Evolutionary conservation across 305 asterid species (phyloP).

Genomic region (Withania somnifera): DNA sequence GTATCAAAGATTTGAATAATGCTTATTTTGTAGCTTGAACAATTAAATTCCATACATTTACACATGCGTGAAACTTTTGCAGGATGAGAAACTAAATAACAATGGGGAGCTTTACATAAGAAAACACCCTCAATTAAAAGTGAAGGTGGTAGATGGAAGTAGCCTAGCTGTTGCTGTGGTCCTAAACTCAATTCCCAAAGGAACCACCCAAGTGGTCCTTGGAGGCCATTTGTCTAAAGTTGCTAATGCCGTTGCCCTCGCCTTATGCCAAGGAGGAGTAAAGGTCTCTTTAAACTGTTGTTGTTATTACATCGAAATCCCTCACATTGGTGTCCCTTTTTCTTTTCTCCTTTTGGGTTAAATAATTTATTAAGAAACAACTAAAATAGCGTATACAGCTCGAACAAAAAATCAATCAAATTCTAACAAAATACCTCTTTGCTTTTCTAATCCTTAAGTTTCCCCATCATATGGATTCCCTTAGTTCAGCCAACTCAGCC

Average conservation of each 20-base stretch:
- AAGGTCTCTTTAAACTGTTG: not conserved
- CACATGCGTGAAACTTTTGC: not conserved
- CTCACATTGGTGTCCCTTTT: not conserved
- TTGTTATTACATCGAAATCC: not conserved
- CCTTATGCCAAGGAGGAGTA: not conserved
- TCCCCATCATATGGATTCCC: too few species aligned
- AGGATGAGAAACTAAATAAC: slow-evolving; percentile 42
- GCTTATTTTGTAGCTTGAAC: not conserved
- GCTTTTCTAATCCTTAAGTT: too few species aligned
- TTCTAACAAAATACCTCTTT: too few species aligned
- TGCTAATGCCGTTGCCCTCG: not conserved
- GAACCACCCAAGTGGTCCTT: slow-evolving; percentile 42
- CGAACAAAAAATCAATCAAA: too few species aligned
- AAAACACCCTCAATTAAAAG: slow-evolving; percentile 35
- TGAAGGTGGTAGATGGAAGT: slow-evolving; percentile 19
- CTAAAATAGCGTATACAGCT: too few species aligned
- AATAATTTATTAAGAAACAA: too few species aligned
- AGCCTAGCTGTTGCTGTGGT: slow-evolving; percentile 48
- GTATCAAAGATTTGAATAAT: not conserved
- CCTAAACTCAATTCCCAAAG: slow-evolving; percentile 56
- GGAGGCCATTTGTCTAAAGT: slow-evolving; percentile 22
- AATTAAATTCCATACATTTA: not conserved
- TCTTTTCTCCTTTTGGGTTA: too few species aligned
- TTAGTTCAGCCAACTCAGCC: too few species aligned
- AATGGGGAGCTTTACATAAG: slow-evolving; percentile 43